Evolutionary conservation across 176 grass and related monocot species (phyloP).

Genomic region (Oryza longistaminata): DNA sequence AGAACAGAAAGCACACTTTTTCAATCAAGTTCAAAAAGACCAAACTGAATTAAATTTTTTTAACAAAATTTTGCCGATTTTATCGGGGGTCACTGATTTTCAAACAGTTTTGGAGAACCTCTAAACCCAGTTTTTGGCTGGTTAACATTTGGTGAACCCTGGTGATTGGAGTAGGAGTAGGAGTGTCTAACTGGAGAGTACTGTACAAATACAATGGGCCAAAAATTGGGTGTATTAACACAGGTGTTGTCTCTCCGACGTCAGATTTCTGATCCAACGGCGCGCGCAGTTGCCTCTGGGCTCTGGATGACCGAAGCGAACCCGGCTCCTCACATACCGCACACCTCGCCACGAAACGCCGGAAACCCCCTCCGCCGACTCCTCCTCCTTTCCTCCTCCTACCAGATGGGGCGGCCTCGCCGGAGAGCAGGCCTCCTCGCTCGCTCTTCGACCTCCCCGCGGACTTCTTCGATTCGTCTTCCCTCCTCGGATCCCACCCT

Average conservation of each 20-base stretch:
- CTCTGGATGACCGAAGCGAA: background rate
- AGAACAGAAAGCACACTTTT: no score
- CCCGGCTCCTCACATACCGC: background rate
- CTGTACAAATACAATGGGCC: background rate
- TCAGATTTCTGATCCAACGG: slow-evolving; percentile 43
- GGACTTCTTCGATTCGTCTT: slow-evolving; percentile 65
- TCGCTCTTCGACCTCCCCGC: slow-evolving; percentile 78
- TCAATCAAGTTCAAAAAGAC: no score
- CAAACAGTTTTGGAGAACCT: no score
- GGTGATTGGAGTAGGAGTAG: background rate
- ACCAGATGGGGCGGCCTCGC: slow-evolving; percentile 52
- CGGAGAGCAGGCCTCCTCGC: slow-evolving; percentile 59
- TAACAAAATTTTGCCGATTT: no score
- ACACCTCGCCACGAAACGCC: slow-evolving; percentile 29
- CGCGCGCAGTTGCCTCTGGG: background rate
- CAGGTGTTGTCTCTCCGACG: background rate
- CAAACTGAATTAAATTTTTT: no score
- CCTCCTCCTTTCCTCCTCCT: background rate
- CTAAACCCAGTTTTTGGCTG: no score
- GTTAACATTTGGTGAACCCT: no score
- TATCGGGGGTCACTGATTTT: no score
- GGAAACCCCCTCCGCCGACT: slow-evolving; percentile 22
- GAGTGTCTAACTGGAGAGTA: background rate
- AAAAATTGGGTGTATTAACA: background rate
- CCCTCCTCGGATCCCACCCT: slow-evolving; percentile 48